Conservation (phyloP, 148 eudicot species). For the Tetragonia tetragonoides region DNA sequence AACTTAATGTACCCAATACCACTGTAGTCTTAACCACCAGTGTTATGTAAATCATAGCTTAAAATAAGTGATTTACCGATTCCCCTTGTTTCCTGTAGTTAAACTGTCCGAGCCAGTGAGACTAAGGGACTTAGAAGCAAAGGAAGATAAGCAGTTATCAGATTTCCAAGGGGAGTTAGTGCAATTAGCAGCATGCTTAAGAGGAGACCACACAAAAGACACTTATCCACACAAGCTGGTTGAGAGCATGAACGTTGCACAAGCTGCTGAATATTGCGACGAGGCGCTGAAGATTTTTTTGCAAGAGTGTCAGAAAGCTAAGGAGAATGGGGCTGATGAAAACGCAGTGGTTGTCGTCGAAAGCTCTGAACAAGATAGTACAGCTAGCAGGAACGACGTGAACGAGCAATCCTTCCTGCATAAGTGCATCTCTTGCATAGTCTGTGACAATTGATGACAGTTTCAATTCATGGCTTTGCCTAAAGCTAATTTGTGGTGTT, state of each 20-base stretch:
- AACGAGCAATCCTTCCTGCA: slow-evolving; percentile 21
- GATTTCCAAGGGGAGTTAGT: slow-evolving; percentile 70
- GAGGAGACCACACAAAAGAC: slow-evolving; percentile 57
- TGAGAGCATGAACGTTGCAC: slow-evolving; percentile 51
- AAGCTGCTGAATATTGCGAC: slow-evolving; percentile 49
- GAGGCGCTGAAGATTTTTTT: slow-evolving; percentile 47
- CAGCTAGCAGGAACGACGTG: background rate
- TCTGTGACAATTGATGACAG: slow-evolving; percentile 12
- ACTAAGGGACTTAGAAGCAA: slow-evolving; percentile 48
- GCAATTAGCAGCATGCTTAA: slow-evolving; percentile 61
- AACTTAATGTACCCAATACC: no score
- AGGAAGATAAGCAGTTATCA: slow-evolving; percentile 49
- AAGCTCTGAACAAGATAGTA: background rate
- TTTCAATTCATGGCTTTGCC: no score
- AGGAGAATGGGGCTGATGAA: slow-evolving; percentile 35
- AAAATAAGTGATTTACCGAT: no score
- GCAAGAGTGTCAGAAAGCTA: slow-evolving; percentile 43
- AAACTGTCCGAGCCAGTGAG: slow-evolving; percentile 60
- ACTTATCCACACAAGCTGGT: slow-evolving; percentile 51
- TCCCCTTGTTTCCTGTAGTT: slow-evolving; percentile 28
- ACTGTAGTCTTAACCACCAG: no score
- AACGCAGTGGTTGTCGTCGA: slow-evolving; percentile 12
- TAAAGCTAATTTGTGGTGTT: no score
- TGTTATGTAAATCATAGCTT: no score
- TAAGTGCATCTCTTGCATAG: slow-evolving; percentile 30